These are phyloP conservation scores for Cladophialophora carrionii DNA, from an alignment of 2,329 filamentous ascomycete genomes.

Conservation along the genomic window DNA sequence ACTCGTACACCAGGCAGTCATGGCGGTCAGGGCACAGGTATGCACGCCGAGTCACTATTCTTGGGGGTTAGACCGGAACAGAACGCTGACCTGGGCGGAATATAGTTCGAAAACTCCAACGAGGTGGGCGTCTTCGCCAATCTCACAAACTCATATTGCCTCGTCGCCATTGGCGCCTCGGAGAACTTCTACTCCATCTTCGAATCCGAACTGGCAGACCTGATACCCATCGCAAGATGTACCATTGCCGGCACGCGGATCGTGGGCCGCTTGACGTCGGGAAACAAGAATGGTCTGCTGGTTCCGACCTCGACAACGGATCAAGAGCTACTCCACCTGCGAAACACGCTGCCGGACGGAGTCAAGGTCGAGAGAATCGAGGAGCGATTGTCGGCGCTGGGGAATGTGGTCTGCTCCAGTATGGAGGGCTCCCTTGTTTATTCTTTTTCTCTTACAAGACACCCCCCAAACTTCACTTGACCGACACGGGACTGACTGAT, in stretches of 20 bases:
- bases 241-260: conserved; percentile 97
- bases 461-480: not conserved
- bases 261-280: conserved; percentile 90
- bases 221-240: conserved; percentile 94
- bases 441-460: not conserved
- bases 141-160: conserved; percentile 94
- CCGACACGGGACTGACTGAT: not conserved
- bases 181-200: conserved; percentile 99
- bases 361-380: conserved; percentile 98
- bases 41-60: not conserved
- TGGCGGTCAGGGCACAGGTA: conserved; percentile 35
- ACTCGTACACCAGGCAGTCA: conserved; percentile 13
- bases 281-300: conserved; percentile 94
- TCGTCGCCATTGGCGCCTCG: conserved; percentile 90
- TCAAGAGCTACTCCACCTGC: conserved; percentile 95
- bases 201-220: conserved; percentile 94
- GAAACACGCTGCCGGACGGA: conserved; percentile 87
- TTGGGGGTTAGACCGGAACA: not conserved
- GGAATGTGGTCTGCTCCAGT: conserved; percentile 66
- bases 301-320: conserved; percentile 96
- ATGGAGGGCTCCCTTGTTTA: conserved; percentile 46
- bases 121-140: conserved; percentile 92
- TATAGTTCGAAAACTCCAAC: conserved; percentile 54
- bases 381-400: conserved; percentile 90
- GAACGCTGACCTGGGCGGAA: not conserved